Percentiles rank a stretch among this genome's conserved stretches.
phyloP scores from a whole-genome alignment of 768 basidiomycete genomes.

The Austroboletus eburneus region DNA sequence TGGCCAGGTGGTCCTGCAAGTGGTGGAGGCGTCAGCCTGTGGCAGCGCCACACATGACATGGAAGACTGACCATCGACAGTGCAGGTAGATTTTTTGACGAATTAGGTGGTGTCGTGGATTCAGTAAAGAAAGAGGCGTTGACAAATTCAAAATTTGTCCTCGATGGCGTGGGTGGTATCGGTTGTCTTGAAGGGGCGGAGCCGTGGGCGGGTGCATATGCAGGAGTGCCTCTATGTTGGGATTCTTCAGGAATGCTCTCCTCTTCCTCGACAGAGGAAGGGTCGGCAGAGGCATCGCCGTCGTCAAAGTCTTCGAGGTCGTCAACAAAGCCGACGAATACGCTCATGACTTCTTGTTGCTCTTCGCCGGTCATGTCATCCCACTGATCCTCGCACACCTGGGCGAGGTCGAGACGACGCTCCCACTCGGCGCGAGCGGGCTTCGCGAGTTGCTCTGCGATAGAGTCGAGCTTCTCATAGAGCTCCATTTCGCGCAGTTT shows the following conservation, averaged over 20 bases:
- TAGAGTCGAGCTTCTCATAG: conserved; percentile 19
- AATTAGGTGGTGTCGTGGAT: conserved; percentile 17
- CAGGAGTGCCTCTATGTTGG: conserved; percentile 3
- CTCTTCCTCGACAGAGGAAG: conserved; percentile 18
- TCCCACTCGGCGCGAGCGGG: conserved; percentile 34
- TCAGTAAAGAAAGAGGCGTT: conserved; percentile 26
- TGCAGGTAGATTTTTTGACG: conserved; percentile 27
- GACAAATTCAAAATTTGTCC: conserved; percentile 25
- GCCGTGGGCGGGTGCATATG: background rate
- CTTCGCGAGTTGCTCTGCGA: conserved; percentile 23
- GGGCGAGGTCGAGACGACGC: conserved; percentile 28
- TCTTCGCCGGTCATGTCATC: conserved; percentile 29
- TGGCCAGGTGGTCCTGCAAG: conserved; percentile 27
- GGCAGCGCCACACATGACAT: background rate
- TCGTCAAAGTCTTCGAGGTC: conserved; percentile 23
- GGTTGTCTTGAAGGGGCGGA: conserved; percentile 10
- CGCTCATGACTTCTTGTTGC: conserved; percentile 28
- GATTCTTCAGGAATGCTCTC: conserved; percentile 18
- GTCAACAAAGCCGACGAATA: conserved; percentile 27
- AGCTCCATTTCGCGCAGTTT: conserved; percentile 28
- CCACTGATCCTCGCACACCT: conserved; percentile 30
- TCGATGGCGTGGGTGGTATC: conserved; percentile 20
- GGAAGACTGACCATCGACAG: conserved; percentile 27
- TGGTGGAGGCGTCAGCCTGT: background rate
- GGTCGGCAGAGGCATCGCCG: conserved; percentile 4